Conservation (phyloP, 306 rosid genomes). For the Biancaea sappan region DNA sequence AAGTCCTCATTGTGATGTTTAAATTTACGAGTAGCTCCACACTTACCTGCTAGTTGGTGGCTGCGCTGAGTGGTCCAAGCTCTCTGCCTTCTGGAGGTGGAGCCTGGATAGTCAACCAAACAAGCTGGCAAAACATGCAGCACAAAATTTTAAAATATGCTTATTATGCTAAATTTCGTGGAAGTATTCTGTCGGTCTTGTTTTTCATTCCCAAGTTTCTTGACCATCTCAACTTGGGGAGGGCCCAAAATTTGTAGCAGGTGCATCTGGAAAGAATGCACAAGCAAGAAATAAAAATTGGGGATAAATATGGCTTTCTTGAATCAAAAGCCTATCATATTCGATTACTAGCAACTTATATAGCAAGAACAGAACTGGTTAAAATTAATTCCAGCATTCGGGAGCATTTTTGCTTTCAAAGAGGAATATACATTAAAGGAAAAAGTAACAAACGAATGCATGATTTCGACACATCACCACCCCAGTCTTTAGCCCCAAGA, state of each 20-base stretch:
- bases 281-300: too few species aligned
- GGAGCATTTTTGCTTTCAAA: neutral
- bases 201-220: neutral
- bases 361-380: neutral
- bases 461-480: too few species aligned
- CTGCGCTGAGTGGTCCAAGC: conserved; percentile 23
- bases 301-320: conserved; percentile 3
- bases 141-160: neutral
- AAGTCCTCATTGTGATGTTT: neutral
- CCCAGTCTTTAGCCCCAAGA: too few species aligned
- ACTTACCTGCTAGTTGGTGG: conserved; percentile 33
- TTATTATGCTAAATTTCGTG: too few species aligned
- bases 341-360: neutral
- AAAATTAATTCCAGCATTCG: neutral
- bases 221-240: neutral
- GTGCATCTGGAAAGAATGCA: too few species aligned
- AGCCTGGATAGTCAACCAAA: conserved; percentile 30
- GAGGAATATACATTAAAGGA: neutral
- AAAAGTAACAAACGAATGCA: neutral
- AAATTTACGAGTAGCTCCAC: conserved; percentile 15
- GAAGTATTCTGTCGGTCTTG: neutral
- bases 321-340: neutral
- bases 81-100: conserved; percentile 6
- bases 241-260: too few species aligned
- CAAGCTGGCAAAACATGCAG: conserved; percentile 40